Evolutionary conservation across 495 filamentous ascomycete species (phyloP).

Genomic region (Astrocystis sublimbata): DNA sequence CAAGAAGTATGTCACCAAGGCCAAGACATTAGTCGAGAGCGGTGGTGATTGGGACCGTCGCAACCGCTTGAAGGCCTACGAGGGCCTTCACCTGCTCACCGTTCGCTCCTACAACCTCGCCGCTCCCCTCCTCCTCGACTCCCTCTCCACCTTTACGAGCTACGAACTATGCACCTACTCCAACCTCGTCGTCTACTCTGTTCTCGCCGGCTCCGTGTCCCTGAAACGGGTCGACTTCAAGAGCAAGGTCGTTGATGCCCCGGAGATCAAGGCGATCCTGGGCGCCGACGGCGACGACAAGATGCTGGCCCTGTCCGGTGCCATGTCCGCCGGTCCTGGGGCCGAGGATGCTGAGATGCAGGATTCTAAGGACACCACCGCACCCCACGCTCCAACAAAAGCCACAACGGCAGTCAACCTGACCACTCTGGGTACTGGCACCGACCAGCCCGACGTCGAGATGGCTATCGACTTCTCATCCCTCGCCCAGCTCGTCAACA

Average conservation of each 20-base stretch:
- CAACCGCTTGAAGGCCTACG: constrained; percentile 97
- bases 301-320: constrained; percentile 73
- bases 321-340: constrained; percentile 74
- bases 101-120: constrained; percentile 85
- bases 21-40: constrained; percentile 84
- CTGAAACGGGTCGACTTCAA: constrained; percentile 98
- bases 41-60: constrained; percentile 98
- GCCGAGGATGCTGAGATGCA: constrained; percentile 78
- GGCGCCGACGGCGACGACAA: constrained; percentile 81
- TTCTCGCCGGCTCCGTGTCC: constrained; percentile 90
- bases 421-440: constrained; percentile 70
- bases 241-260: constrained; percentile 95
- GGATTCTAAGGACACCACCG: constrained; percentile 49
- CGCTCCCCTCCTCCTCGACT: constrained; percentile 92
- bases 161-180: constrained; percentile 98
- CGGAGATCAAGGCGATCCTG: constrained; percentile 94
- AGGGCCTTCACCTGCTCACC: constrained; percentile 89
- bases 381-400: constrained; percentile 54
- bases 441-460: constrained; percentile 73
- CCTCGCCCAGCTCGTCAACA: constrained; percentile 84
- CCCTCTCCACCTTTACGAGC: constrained; percentile 96
- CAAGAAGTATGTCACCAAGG: constrained; percentile 90
- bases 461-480: constrained; percentile 73
- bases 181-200: constrained; percentile 89
- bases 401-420: constrained; percentile 75